A percentile compares a stretch with the other conserved stretches of the same genome.
Conservation (phyloP, 305 asterid species). For the Fraxinus latifolia region DNA sequence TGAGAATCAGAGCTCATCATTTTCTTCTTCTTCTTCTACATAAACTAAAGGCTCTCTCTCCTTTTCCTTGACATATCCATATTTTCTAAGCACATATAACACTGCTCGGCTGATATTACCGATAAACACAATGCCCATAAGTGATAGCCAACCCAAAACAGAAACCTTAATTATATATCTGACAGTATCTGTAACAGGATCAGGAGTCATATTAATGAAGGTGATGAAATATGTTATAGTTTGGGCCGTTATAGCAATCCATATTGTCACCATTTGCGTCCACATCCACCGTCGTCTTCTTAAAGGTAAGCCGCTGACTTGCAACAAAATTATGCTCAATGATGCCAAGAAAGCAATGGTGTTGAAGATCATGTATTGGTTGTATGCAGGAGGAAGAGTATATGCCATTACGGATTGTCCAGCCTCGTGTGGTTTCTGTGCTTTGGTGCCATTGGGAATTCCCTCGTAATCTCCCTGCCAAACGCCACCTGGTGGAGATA, state of each 20-base stretch:
- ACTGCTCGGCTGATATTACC: conserved; percentile 22
- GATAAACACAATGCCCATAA: conserved; percentile 26
- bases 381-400: conserved; percentile 24
- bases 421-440: conserved; percentile 28
- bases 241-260: conserved; percentile 34
- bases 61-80: conserved; percentile 21
- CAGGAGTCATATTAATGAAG: conserved; percentile 29
- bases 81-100: conserved; percentile 20
- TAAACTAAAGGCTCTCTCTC: conserved; percentile 1
- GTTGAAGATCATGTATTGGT: conserved; percentile 36
- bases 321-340: conserved; percentile 38
- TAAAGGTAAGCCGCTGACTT: conserved; percentile 36
- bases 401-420: conserved; percentile 44
- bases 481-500: conserved; percentile 48
- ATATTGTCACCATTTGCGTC: conserved; percentile 37
- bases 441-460: conserved; percentile 12
- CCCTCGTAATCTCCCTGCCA: conserved; percentile 29
- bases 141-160: conserved; percentile 23
- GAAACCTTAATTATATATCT: conserved; percentile 22
- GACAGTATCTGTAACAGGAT: conserved; percentile 19
- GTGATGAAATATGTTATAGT: conserved; percentile 32
- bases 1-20: conserved; percentile 17
- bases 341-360: conserved; percentile 43
- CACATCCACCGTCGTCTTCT: conserved; percentile 35
- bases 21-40: conserved; percentile 16